Evolutionary conservation across 768 basidiomycete genomes (phyloP), one percentile per base, ranked within the genome.

Genomic region (Pholiota microspora): DNA sequence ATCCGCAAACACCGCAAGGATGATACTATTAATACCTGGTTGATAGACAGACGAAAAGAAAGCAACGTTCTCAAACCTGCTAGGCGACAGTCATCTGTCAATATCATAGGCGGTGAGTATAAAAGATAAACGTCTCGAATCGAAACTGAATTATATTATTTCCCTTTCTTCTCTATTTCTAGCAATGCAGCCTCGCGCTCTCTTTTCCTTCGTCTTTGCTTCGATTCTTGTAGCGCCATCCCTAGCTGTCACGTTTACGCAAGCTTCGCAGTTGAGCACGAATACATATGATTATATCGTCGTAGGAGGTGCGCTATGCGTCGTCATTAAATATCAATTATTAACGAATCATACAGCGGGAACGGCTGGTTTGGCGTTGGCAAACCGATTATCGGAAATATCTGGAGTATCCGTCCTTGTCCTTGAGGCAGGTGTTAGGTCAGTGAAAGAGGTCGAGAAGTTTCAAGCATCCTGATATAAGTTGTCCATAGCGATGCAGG

Each of bases 361-460:
- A 57, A 57, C 51, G 9, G 56, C 56, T 29, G 56, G 56, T 4
- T 46, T 53, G 12, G 38, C 21, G 6, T 13, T 57, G 21, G 56
- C 56, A 49, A 57, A 32, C 31, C 56, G 56, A 9, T 25, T 57
- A 29, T 49, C 56, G 12, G 56, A 57, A 31, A 42, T 49, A 24
- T 29, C 46, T 12, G 29, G 25, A 15, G 35, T 46, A 15, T 29
- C 51, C 28, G 52, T 57, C 10, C 51, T 57, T n/a, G 56, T 57
- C n/a, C 48, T 57, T 3, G 56, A 57, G 31, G 56, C 56, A 9
- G 56, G 56, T 16, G 52, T 51, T 23, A 51, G 55, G 55, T 56
- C 36, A 28, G 35, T 25, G 10, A 4, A 28, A 36, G 0, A 44
- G 3, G 3, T 46, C 12, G 18, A n/a, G 7, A 13, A 13, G 8